Percentiles rank a stretch among this genome's conserved stretches.
Evolutionary conservation across 352 stramenopile genomes (phyloP).

Genomic region (Nothophytophthora sp.): DNA sequence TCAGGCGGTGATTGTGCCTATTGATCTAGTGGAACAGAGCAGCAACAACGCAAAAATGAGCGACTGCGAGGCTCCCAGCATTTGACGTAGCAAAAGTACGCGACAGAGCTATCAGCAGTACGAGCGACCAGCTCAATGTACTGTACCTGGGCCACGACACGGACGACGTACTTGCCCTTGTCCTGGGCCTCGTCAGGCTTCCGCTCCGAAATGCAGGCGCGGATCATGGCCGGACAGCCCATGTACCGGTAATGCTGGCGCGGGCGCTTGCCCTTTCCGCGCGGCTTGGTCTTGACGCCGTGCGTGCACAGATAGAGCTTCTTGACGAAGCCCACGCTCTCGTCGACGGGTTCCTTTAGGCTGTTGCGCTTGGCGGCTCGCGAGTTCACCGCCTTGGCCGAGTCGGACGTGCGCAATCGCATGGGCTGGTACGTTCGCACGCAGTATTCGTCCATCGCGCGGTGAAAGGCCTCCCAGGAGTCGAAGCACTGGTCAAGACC

Average conservation of each 20-base stretch:
- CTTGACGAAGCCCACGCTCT: conserved; percentile 85
- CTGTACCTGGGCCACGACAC: conserved; percentile 70
- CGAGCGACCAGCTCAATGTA: neutral
- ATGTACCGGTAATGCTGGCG: conserved; percentile 86
- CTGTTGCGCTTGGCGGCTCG: conserved; percentile 84
- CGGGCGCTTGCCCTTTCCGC: conserved; percentile 78
- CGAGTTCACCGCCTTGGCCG: conserved; percentile 76
- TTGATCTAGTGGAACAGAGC: conserved; percentile 50
- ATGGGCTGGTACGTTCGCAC: conserved; percentile 77
- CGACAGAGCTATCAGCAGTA: neutral
- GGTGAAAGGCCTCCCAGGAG: conserved; percentile 85
- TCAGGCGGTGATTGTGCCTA: conserved; percentile 84
- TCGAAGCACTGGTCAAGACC: conserved; percentile 78
- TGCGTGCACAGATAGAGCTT: conserved; percentile 87
- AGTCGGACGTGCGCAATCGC: conserved; percentile 79
- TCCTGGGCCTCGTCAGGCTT: conserved; percentile 54
- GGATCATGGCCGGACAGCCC: conserved; percentile 84
- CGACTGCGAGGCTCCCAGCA: neutral
- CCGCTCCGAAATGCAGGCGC: conserved; percentile 78
- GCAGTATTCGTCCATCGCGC: conserved; percentile 80
- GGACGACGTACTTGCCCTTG: conserved; percentile 84
- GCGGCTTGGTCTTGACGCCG: conserved; percentile 82
- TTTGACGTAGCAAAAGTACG: neutral
- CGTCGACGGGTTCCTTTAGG: conserved; percentile 83
- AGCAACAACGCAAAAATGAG: neutral